phyloP scores from a whole-genome alignment of 805 yeast species.

The Saturnispora quitensis region DNA sequence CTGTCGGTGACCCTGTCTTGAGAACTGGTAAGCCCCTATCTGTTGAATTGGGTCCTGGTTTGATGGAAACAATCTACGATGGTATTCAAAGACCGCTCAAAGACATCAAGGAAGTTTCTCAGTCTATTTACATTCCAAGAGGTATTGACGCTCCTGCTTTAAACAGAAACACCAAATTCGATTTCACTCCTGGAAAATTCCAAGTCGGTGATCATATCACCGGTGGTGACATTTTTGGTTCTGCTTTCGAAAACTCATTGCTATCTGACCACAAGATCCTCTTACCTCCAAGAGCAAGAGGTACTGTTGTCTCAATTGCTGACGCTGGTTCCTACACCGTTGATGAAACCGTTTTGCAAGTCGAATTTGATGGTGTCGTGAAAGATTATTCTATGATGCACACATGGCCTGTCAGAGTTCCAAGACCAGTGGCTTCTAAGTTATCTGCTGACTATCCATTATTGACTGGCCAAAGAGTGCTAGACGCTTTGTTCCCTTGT shows the following conservation, averaged over 20 bases:
- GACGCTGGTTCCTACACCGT: conserved; percentile 85
- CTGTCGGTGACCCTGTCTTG: conserved; percentile 97
- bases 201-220: conserved; percentile 95
- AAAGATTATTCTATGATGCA: conserved; percentile 87
- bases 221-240: conserved; percentile 96
- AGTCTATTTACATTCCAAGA: conserved; percentile 95
- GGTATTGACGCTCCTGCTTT: conserved; percentile 98
- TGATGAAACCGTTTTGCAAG: conserved; percentile 83
- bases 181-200: conserved; percentile 69
- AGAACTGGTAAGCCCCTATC: conserved; percentile 99
- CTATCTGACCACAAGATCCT: conserved; percentile 87
- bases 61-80: conserved; percentile 98
- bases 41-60: conserved; percentile 98
- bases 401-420: conserved; percentile 99
- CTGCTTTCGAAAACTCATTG: conserved; percentile 88
- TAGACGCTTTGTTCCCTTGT: conserved; percentile 96
- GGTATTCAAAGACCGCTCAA: conserved; percentile 99
- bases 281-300: conserved; percentile 97
- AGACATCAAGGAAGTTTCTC: conserved; percentile 78
- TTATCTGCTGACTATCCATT: conserved; percentile 90
- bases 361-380: conserved; percentile 86
- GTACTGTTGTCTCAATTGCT: conserved; percentile 87
- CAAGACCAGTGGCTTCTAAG: conserved; percentile 96
- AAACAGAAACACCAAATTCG: conserved; percentile 71
- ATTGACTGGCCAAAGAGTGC: conserved; percentile 96